Conservation (phyloP, 2,329 filamentous ascomycete genomes). For the Phialocephala sp. region DNA sequence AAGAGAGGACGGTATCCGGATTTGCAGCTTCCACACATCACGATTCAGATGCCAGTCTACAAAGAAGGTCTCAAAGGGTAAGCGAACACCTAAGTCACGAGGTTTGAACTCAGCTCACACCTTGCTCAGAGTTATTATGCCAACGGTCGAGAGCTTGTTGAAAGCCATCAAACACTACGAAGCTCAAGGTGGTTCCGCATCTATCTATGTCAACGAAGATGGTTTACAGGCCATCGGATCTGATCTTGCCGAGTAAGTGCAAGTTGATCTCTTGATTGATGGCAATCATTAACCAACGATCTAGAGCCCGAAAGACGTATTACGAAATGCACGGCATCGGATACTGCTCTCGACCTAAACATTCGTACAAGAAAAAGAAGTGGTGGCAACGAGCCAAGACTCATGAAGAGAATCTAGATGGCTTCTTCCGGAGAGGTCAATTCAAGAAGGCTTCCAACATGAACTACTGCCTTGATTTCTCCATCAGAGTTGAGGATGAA, state of each 20-base stretch:
- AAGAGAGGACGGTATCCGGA: conserved; percentile 34
- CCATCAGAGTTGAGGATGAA: conserved; percentile 62
- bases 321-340: conserved; percentile 7
- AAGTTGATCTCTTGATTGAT: neutral
- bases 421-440: conserved; percentile 62
- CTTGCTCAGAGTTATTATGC: conserved; percentile 53
- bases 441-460: conserved; percentile 78
- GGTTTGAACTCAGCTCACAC: conserved; percentile 41
- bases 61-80: conserved; percentile 50
- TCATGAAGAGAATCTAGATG: conserved; percentile 40
- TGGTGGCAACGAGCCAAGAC: conserved; percentile 15
- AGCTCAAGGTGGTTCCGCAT: conserved; percentile 65
- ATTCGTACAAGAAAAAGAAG: conserved; percentile 12
- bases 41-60: conserved; percentile 56
- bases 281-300: neutral
- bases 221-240: conserved; percentile 61
- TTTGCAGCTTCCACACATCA: conserved; percentile 47
- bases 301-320: neutral
- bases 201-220: conserved; percentile 72
- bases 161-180: conserved; percentile 64
- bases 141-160: conserved; percentile 62
- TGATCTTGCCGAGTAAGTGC: conserved; percentile 34
- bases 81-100: neutral
- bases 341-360: conserved; percentile 2
- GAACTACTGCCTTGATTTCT: conserved; percentile 70